Conservation (phyloP, 2,329 filamentous ascomycete genomes). For the Ceratocystis cubensis region DNA sequence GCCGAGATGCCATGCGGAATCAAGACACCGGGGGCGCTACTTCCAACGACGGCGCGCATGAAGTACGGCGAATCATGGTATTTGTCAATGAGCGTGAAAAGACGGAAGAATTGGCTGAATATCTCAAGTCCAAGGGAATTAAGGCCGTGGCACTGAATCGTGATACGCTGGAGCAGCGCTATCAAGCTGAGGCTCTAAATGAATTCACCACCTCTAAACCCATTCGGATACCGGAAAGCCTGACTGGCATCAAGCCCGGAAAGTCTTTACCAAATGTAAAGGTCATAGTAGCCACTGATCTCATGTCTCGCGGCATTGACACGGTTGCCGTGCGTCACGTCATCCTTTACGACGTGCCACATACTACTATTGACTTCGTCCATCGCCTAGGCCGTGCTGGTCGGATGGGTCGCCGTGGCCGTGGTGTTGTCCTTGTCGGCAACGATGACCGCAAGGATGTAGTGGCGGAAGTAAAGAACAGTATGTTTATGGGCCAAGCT, state of each 20-base stretch:
- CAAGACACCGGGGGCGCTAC: slow-evolving; percentile 35
- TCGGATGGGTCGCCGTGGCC: slow-evolving; percentile 78
- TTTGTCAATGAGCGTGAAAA: slow-evolving; percentile 96
- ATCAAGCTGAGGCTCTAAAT: slow-evolving; percentile 57
- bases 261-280: slow-evolving; percentile 62
- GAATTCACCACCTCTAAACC: slow-evolving; percentile 52
- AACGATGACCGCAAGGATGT: slow-evolving; percentile 82
- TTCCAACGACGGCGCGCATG: slow-evolving; percentile 29
- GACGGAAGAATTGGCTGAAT: slow-evolving; percentile 66
- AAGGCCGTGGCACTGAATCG: slow-evolving; percentile 75
- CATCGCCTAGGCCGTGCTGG: slow-evolving; percentile 86
- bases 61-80: slow-evolving; percentile 76
- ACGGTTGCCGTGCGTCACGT: slow-evolving; percentile 84
- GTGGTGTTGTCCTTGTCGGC: slow-evolving; percentile 81
- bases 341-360: slow-evolving; percentile 91
- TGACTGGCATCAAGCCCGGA: slow-evolving; percentile 30
- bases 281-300: slow-evolving; percentile 86
- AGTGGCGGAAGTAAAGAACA: slow-evolving; percentile 81
- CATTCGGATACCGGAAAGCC: slow-evolving; percentile 29
- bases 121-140: slow-evolving; percentile 72
- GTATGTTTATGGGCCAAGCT: slow-evolving; percentile 71
- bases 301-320: slow-evolving; percentile 87
- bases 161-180: slow-evolving; percentile 66
- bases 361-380: slow-evolving; percentile 96
- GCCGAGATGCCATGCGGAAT: slow-evolving; percentile 54